phyloP scores from a whole-genome alignment of 805 yeast genomes.

The Monosporozyma yasuniensis region DNA sequence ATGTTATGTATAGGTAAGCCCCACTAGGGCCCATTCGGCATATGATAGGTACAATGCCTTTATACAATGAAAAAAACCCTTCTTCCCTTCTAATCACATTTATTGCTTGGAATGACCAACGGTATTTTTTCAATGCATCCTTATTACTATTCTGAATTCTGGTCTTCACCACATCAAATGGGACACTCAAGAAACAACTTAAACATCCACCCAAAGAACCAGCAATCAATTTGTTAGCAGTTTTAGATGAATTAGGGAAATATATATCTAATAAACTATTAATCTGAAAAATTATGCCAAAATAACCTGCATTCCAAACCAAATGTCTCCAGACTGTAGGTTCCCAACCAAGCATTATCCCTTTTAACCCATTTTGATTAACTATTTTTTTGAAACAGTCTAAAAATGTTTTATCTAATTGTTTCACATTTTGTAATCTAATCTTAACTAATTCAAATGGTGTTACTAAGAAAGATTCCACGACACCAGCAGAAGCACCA shows the following conservation, averaged over 20 bases:
- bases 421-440: slow-evolving; percentile 77
- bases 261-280: slow-evolving; percentile 71
- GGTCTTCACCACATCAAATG: slow-evolving; percentile 93
- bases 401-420: slow-evolving; percentile 72
- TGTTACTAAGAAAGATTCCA: slow-evolving; percentile 90
- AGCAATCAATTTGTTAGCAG: slow-evolving; percentile 73
- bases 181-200: slow-evolving; percentile 88
- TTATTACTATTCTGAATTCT: slow-evolving; percentile 73
- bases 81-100: slow-evolving; percentile 69
- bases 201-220: slow-evolving; percentile 94
- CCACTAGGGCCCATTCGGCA: slow-evolving; percentile 98
- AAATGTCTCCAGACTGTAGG: slow-evolving; percentile 95
- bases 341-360: slow-evolving; percentile 88
- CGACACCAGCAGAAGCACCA: slow-evolving; percentile 97
- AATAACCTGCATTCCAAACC: slow-evolving; percentile 94
- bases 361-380: slow-evolving; percentile 63
- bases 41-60: slow-evolving; percentile 95
- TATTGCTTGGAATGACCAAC: slow-evolving; percentile 84
- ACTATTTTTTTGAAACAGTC: slow-evolving; percentile 71
- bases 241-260: slow-evolving; percentile 57
- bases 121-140: slow-evolving; percentile 65
- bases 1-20: slow-evolving; percentile 94
- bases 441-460: slow-evolving; percentile 94
- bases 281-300: slow-evolving; percentile 85
- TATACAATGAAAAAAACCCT: slow-evolving; percentile 83